These are phyloP conservation scores for Pseudocercospora eumusae DNA, from an alignment of 2,329 filamentous ascomycete genomes.

Conservation along the genomic window DNA sequence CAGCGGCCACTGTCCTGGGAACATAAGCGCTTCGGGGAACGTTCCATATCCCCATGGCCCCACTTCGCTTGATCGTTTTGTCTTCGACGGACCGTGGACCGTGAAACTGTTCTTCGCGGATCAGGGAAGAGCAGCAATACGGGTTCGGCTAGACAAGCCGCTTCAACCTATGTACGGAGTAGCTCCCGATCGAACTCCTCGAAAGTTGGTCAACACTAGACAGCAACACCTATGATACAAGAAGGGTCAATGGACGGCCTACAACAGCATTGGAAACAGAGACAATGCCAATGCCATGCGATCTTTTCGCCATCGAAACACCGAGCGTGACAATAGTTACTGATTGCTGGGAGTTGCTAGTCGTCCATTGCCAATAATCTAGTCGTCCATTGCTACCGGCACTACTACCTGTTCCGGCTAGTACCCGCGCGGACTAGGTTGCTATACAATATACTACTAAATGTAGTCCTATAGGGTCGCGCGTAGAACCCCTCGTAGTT, in stretches of 20 bases:
- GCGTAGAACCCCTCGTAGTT: too few relatives aligned
- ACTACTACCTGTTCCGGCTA: too few relatives aligned
- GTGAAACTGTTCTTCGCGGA: conserved; percentile 1
- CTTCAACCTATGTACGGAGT: neutral
- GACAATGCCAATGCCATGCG: neutral
- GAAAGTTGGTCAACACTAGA: neutral
- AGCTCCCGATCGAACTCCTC: neutral
- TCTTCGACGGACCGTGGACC: conserved; percentile 6
- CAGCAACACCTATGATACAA: neutral
- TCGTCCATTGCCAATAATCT: too few relatives aligned
- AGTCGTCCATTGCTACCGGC: too few relatives aligned
- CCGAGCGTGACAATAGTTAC: neutral
- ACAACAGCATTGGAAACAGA: neutral
- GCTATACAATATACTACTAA: too few relatives aligned
- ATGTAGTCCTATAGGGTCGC: too few relatives aligned
- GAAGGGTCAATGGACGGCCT: neutral
- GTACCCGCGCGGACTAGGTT: too few relatives aligned
- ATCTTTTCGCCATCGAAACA: neutral
- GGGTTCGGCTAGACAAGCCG: neutral
- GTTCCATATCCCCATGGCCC: neutral
- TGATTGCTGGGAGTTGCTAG: too few relatives aligned
- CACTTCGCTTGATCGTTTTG: conserved; percentile 6
- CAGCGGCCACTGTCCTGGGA: neutral
- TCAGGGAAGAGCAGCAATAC: conserved; percentile 6
- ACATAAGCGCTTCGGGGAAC: conserved; percentile 5